Evolutionary conservation across 345 rosid genomes (phyloP).

Genomic region (Dipteronia sinensis): DNA sequence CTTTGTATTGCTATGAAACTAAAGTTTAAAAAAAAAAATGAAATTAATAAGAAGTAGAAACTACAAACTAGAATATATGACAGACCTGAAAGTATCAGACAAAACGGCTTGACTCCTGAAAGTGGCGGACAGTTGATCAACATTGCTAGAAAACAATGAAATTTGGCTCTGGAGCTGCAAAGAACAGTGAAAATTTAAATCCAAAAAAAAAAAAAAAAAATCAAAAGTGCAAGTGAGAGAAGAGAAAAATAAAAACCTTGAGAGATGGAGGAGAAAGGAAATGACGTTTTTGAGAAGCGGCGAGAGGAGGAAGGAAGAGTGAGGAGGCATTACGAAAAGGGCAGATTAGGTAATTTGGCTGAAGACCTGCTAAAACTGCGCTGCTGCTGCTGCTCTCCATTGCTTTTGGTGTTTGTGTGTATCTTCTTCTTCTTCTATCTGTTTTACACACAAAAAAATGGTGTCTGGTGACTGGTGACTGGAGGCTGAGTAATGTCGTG

Average conservation of each 20-base stretch:
- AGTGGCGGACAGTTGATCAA: constrained; percentile 33
- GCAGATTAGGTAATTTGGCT: constrained; percentile 40
- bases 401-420: not conserved
- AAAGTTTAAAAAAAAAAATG: no score
- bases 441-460: not conserved
- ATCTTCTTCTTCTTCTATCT: not conserved
- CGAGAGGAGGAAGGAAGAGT: constrained; percentile 19
- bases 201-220: not conserved
- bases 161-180: constrained; percentile 40
- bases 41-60: not conserved
- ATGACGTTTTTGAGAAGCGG: constrained; percentile 24
- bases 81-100: constrained; percentile 49
- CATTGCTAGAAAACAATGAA: constrained; percentile 26
- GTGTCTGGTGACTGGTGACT: not conserved
- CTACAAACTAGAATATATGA: not conserved
- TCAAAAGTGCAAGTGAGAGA: not conserved
- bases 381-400: constrained; percentile 52
- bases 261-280: constrained; percentile 28
- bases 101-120: constrained; percentile 37
- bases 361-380: constrained; percentile 37
- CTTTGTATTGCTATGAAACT: no score
- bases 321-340: constrained; percentile 38
- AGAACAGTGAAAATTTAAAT: not conserved
- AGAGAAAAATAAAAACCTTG: constrained; percentile 38
- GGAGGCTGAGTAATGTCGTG: not conserved